Base-by-base conservation (phyloP, 352 stramenopile genomes). In the Phytopythium oedochilum region DNA sequence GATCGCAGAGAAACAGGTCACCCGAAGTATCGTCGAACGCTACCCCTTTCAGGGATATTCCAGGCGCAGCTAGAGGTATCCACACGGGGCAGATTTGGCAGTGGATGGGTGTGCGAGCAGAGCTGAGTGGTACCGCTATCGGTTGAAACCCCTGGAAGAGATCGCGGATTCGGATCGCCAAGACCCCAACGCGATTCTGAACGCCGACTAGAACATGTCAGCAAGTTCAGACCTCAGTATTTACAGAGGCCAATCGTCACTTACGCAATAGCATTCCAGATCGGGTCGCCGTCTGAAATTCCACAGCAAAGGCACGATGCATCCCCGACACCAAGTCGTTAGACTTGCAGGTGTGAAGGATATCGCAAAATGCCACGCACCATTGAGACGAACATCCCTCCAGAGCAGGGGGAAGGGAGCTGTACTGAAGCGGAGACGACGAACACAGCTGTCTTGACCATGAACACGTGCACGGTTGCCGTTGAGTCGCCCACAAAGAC, bases 1-100 rank as follows among this genome's bases (percentile, higher is more conserved):
- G 59, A 22, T 92, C 81, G n/a, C 63, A 83, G 38, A 78, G 60
- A 22, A 78, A 92, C 35, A 92, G 55, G 28, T 92, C 78, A n/a
- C 55, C 70, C 2, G 76, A 71, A 0, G 56, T 67, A 40, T 85
- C 71, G 55, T 92, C 81, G 8, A 87, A 62, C 11, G 68, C 68
- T 26, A 88, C 36, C 18, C 63, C 49, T 1, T 45, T 22, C 20
- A 47, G 4, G 6, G 11, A 26, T 32, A 55, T 36, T 17, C 23
- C 49, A 17, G 32, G 18, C 0, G 49, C 22, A 2, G 49, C 49
- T 25, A 55, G 34, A 7, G 49, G 25, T 10, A 45, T 23, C 49
- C 49, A 55, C 61, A 31, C 56, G 3, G 29, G 29, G 8, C 0
- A 14, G 14, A 43, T 8, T 11, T 43, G 20, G 2, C n/a, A 14